Percentiles rank a stretch among this genome's conserved stretches.
Evolutionary conservation across 2,329 filamentous ascomycete species (phyloP).

Genomic region (Botrytis paeoniae): DNA sequence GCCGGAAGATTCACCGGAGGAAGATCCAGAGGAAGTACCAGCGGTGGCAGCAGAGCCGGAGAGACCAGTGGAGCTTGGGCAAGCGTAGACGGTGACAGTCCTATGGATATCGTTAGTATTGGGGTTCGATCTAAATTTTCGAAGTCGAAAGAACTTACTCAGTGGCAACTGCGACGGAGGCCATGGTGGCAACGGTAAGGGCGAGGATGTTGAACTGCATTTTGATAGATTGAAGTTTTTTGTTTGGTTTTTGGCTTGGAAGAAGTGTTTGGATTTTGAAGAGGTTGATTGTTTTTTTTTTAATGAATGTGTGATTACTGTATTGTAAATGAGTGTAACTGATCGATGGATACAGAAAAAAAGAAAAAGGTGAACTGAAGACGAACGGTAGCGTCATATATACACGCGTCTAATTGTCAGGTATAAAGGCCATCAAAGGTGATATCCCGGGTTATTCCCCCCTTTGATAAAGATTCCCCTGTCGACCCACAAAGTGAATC

Average conservation of each 20-base stretch:
- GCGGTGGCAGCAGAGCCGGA: conserved; percentile 28
- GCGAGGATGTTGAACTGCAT: conserved; percentile 38
- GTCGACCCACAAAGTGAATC: conserved; percentile 15
- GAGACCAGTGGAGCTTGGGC: conserved; percentile 22
- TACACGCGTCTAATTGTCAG: conserved; percentile 15
- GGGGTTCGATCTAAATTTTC: neutral
- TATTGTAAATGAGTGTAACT: conserved; percentile 35
- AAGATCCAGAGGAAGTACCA: conserved; percentile 20
- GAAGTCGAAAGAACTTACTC: conserved; percentile 23
- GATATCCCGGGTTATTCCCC: neutral
- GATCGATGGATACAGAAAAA: conserved; percentile 33
- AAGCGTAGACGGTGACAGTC: conserved; percentile 36
- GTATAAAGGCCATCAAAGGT: neutral
- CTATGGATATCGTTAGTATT: conserved; percentile 25
- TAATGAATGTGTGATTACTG: conserved; percentile 26
- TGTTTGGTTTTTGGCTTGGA: conserved; percentile 18
- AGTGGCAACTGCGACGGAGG: conserved; percentile 31
- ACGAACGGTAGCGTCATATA: conserved; percentile 14
- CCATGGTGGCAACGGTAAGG: conserved; percentile 34
- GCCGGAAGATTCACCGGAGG: neutral
- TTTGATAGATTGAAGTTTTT: conserved; percentile 32
- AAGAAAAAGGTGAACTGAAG: conserved; percentile 16
- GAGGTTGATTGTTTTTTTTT: conserved; percentile 23
- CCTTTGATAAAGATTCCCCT: conserved; percentile 12
- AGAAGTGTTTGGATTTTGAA: conserved; percentile 20